Evolutionary conservation across 495 filamentous ascomycete species (phyloP).

Genomic region (Talaromyces trachyspermus): DNA sequence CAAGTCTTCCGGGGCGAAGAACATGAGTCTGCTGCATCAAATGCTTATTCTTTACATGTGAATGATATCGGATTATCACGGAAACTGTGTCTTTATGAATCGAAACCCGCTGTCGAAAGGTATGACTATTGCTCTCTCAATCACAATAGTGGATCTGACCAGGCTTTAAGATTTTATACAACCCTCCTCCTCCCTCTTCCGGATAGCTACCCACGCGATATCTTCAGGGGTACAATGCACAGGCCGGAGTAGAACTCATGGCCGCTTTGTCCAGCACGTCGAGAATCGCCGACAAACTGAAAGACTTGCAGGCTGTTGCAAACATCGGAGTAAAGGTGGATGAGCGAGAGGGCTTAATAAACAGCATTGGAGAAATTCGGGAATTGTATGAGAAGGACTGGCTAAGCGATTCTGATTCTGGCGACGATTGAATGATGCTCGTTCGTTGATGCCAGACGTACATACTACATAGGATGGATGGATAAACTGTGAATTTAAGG

Average conservation of each 20-base stretch:
- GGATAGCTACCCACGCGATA: constrained; percentile 69
- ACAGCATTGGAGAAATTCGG: constrained; percentile 76
- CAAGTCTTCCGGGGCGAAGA: constrained; percentile 38
- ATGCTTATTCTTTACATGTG: constrained; percentile 7
- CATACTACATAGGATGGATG: no score
- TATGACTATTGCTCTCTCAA: constrained; percentile 18
- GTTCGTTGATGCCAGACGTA: no score
- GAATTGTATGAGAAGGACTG: constrained; percentile 89
- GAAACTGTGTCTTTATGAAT: constrained; percentile 29
- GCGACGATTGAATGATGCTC: constrained; percentile 58
- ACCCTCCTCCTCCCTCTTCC: constrained; percentile 65
- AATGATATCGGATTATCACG: constrained; percentile 24
- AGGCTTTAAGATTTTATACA: constrained; percentile 38
- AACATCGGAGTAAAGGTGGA: constrained; percentile 55
- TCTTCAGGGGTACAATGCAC: constrained; percentile 40
- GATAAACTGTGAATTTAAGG: background rate
- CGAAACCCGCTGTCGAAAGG: constrained; percentile 52
- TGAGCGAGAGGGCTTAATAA: constrained; percentile 73
- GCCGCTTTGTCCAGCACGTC: constrained; percentile 68
- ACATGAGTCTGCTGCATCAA: constrained; percentile 15
- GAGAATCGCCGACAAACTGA: constrained; percentile 60
- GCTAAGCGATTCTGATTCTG: constrained; percentile 76
- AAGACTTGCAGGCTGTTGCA: constrained; percentile 53
- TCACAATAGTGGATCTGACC: background rate
- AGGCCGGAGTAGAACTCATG: constrained; percentile 46